Evolutionary conservation across 768 basidiomycete genomes (phyloP).

Genomic region (Lepiota venenata): DNA sequence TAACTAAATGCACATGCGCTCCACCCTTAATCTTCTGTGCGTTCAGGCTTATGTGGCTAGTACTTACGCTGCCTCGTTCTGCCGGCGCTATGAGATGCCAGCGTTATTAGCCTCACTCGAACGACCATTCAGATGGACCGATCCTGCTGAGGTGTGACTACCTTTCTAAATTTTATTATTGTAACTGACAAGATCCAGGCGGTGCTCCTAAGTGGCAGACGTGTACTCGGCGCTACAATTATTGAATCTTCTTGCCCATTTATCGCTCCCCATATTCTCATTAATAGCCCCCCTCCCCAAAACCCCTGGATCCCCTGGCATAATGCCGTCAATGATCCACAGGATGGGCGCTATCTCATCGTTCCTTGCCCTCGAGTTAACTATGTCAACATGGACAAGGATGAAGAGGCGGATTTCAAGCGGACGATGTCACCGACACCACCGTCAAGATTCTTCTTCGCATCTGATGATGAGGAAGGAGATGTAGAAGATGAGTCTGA

Average conservation of each 20-base stretch:
- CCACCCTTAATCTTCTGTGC: conserved; percentile 12
- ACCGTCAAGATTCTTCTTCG: conserved; percentile 5
- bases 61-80: conserved; percentile 29
- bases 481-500: conserved; percentile 12
- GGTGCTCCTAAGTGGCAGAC: conserved; percentile 23
- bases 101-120: conserved; percentile 30
- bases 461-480: conserved; percentile 13
- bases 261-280: conserved; percentile 42
- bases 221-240: conserved; percentile 30
- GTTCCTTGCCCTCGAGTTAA: conserved; percentile 24
- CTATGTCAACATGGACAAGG: conserved; percentile 20
- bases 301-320: conserved; percentile 33
- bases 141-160: conserved; percentile 45
- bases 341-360: conserved; percentile 33
- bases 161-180: neutral
- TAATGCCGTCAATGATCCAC: conserved; percentile 32
- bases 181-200: conserved; percentile 21
- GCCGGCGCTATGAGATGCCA: conserved; percentile 35
- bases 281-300: conserved; percentile 35
- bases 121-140: conserved; percentile 42
- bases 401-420: conserved; percentile 1
- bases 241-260: conserved; percentile 42
- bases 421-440: conserved; percentile 1
- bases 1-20: neutral
- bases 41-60: conserved; percentile 36